Base-by-base conservation (phyloP, 495 filamentous ascomycete species). In the Hypoxylon cercidicola region DNA sequence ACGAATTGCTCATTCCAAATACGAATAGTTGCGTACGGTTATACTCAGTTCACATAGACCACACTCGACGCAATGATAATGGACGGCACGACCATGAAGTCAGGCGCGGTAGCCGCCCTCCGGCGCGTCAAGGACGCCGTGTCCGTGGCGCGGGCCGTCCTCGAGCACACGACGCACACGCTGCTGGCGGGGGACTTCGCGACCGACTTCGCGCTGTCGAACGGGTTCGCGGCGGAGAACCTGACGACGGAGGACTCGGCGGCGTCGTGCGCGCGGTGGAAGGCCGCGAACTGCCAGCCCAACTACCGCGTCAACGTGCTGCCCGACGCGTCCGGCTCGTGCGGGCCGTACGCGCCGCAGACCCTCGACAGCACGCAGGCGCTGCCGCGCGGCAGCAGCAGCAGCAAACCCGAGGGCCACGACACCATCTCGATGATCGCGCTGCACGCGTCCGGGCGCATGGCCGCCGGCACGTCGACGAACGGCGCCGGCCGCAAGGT, bases 401-500 rank as follows among this genome's bases (percentile, higher is more conserved):
- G n/a, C n/a, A n/a, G 18, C 2, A 41, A 13, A 12, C 57, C 50
- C 2, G 57, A 64, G 37, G 66, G 62, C 21, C 78, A 83, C 55
- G 80, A 83, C 48, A 83, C 80, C 4, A 81, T 83, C 28, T 82
- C 79, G 0, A 77, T 81, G 77, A 75, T 83, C 32, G 75, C 68
- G 13, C 73, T 83, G 28, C 61, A 76, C 48, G 12, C 44, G n/a
- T 12, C 34, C 49, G 13, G 79, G 79, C 34, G 18, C 23, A 82
- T 82, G 79, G 80, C 79, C 4, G 76, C 79, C 1, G 79, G 79
- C 13, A 82, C 79, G 0, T 82, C 79, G 13, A 82, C 80, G 2
- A 83, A 83, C 23, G 80, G 80, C 23, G 80, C 80, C 2, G 55
- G 73, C 6, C 75, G 79, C 68, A 83, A 83, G 63, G 59, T 83